A percentile compares a stretch with the other conserved stretches of the same genome.
Evolutionary conservation across 108 stramenopile genomes (phyloP).

Genomic region (Conticribra weissflogii): DNA sequence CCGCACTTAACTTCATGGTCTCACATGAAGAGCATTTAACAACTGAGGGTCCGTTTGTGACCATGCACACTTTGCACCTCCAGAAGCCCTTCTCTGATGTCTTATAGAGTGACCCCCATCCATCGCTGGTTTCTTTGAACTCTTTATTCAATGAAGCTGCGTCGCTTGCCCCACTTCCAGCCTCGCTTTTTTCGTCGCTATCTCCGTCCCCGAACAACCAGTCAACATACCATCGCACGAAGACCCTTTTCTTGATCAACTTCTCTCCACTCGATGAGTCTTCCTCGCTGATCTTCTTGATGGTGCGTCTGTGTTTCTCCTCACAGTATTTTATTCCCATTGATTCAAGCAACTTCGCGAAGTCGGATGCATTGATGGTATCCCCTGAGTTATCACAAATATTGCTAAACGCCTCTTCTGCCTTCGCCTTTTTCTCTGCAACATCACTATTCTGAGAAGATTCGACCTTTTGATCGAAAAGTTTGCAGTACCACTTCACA

Average conservation of each 20-base stretch:
- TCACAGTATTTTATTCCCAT: conserved; percentile 89
- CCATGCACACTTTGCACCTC: conserved; percentile 87
- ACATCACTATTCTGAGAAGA: conserved; percentile 60
- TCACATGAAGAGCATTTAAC: conserved; percentile 82
- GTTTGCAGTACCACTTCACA: conserved; percentile 70
- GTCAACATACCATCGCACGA: conserved; percentile 83
- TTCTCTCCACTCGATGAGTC: conserved; percentile 22
- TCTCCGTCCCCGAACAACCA: conserved; percentile 89
- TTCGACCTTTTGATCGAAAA: conserved; percentile 52
- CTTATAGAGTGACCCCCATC: conserved; percentile 58
- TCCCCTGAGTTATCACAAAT: conserved; percentile 27
- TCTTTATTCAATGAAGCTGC: conserved; percentile 19
- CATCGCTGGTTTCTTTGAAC: conserved; percentile 22
- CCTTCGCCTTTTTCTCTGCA: conserved; percentile 70
- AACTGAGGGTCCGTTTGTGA: conserved; percentile 58
- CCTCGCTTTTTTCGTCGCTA: conserved; percentile 42
- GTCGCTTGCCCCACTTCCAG: conserved; percentile 24
- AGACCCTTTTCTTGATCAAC: conserved; percentile 56
- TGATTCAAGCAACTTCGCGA: conserved; percentile 73
- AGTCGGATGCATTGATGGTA: conserved; percentile 51
- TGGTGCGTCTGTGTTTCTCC: conserved; percentile 75
- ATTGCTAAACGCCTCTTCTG: conserved; percentile 48
- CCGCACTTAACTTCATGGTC: conserved; percentile 70
- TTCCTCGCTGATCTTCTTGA: conserved; percentile 55
- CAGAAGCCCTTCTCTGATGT: conserved; percentile 68